Percentiles rank a stretch among this genome's conserved stretches.
Evolutionary conservation across 352 stramenopile genomes (phyloP).

Genomic region (Phytophthora nicotianae): DNA sequence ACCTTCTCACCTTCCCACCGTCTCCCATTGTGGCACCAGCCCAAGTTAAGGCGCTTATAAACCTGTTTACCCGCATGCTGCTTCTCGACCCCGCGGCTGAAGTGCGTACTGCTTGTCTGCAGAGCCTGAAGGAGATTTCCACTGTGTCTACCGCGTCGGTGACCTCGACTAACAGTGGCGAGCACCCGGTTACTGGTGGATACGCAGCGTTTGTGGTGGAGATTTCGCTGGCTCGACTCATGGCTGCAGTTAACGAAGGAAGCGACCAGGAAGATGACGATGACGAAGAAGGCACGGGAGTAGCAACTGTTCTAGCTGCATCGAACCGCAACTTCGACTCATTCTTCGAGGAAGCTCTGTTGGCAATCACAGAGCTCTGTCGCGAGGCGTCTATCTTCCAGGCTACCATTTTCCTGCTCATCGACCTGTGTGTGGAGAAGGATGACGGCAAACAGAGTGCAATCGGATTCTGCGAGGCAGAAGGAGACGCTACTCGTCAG

Average conservation of each 20-base stretch:
- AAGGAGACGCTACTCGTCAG: slow-evolving; percentile 32
- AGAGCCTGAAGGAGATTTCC: slow-evolving; percentile 76
- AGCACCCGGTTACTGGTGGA: slow-evolving; percentile 41
- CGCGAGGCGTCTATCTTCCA: slow-evolving; percentile 81
- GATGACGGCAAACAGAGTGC: slow-evolving; percentile 17
- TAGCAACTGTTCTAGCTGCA: slow-evolving; percentile 50
- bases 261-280: slow-evolving; percentile 39
- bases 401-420: slow-evolving; percentile 74
- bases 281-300: slow-evolving; percentile 29
- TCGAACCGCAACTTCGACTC: slow-evolving; percentile 60
- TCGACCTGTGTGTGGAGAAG: slow-evolving; percentile 58
- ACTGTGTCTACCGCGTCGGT: slow-evolving; percentile 45
- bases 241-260: slow-evolving; percentile 52
- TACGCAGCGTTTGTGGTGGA: slow-evolving; percentile 80
- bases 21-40: slow-evolving; percentile 70
- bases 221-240: slow-evolving; percentile 74
- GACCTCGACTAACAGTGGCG: slow-evolving; percentile 13
- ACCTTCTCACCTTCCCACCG: slow-evolving; percentile 80
- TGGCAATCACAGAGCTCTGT: slow-evolving; percentile 78
- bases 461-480: slow-evolving; percentile 43
- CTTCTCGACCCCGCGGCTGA: slow-evolving; percentile 66
- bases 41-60: slow-evolving; percentile 73
- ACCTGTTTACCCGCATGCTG: slow-evolving; percentile 76
- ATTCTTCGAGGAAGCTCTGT: slow-evolving; percentile 74
- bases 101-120: slow-evolving; percentile 69